Conservation (phyloP, 345 rosid genomes). For the Psidium guajava region DNA sequence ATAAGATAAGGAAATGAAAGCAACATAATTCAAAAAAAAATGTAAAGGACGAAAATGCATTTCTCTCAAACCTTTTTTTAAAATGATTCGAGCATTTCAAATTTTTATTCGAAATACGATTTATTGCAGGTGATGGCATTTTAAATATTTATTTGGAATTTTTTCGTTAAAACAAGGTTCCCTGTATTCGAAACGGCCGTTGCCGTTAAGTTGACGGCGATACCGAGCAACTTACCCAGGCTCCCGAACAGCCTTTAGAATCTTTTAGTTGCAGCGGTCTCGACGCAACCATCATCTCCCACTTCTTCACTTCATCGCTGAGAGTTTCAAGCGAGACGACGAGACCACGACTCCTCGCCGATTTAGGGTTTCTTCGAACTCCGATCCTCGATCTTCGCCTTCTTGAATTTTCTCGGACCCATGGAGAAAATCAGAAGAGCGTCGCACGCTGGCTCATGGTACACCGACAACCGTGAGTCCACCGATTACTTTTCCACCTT, state of each 20-base stretch:
- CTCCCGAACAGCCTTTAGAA: background rate
- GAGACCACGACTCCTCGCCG: background rate
- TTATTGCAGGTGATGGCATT: no score
- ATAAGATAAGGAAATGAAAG: no score
- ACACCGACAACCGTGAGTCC: constrained; percentile 64
- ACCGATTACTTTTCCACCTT: background rate
- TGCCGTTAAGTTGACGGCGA: background rate
- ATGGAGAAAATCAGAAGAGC: constrained; percentile 57
- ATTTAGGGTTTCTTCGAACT: background rate
- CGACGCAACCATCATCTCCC: background rate
- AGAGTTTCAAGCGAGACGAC: background rate
- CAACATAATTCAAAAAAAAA: no score
- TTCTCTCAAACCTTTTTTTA: no score
- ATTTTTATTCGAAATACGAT: no score
- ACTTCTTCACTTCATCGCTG: background rate
- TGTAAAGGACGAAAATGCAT: no score
- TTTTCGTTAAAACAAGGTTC: background rate
- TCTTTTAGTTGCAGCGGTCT: background rate
- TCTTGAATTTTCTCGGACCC: background rate
- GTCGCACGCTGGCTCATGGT: constrained; percentile 79
- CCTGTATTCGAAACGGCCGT: background rate
- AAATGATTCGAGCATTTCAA: no score
- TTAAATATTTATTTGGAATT: no score
- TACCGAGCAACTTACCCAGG: background rate
- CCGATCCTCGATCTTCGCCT: background rate